Percentiles rank a stretch among this genome's conserved stretches.
Conservation (phyloP, 2,329 filamentous ascomycete species). For the Alternaria arbusti region DNA sequence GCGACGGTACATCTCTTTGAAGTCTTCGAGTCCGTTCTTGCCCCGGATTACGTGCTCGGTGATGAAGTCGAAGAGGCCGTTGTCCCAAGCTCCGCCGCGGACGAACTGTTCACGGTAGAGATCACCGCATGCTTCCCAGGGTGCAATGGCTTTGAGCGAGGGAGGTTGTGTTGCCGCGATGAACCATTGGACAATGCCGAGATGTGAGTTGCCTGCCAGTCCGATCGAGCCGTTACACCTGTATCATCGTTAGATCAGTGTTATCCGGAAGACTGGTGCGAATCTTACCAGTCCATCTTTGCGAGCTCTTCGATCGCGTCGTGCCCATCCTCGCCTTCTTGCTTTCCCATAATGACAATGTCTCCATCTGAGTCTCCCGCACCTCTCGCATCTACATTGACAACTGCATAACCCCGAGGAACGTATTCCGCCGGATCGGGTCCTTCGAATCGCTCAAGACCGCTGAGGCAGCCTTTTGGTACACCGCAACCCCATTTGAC, state of each 20-base stretch:
- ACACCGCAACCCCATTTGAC: conserved; percentile 11
- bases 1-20: conserved; percentile 16
- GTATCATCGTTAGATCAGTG: not conserved
- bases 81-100: conserved; percentile 17
- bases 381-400: conserved; percentile 40
- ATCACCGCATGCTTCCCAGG: conserved; percentile 54
- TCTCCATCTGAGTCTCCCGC: conserved; percentile 41
- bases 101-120: conserved; percentile 19
- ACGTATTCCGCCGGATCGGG: conserved; percentile 48
- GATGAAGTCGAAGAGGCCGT: conserved; percentile 14
- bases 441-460: conserved; percentile 51
- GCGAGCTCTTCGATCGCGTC: conserved; percentile 54
- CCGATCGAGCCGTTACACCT: conserved; percentile 48
- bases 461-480: conserved; percentile 11
- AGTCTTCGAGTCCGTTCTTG: conserved; percentile 11
- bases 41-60: conserved; percentile 30
- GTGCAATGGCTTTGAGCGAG: conserved; percentile 52
- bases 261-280: not conserved
- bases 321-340: conserved; percentile 52
- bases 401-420: conserved; percentile 39
- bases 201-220: conserved; percentile 50
- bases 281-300: conserved; percentile 50
- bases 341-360: conserved; percentile 12
- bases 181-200: conserved; percentile 52
- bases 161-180: conserved; percentile 53